Percentiles rank a stretch among this genome's conserved stretches.
Evolutionary conservation across 2,329 filamentous ascomycete genomes (phyloP).

Genomic region (Gnomoniopsis smithogilvyi): DNA sequence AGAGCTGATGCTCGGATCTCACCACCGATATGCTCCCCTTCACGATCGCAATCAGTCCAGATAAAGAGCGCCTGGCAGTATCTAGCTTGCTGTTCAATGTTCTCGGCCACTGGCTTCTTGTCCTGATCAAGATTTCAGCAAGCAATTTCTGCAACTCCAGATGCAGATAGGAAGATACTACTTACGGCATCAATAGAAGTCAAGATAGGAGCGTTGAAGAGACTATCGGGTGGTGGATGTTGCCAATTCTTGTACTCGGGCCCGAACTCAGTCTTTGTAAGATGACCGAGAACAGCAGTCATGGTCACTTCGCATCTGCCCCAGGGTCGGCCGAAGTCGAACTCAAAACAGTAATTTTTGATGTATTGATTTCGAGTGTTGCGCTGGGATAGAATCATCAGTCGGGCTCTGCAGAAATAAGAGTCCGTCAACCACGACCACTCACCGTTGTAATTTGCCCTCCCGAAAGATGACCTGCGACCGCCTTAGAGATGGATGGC

Average conservation of each 20-base stretch:
- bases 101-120: conserved; percentile 76
- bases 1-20: conserved; percentile 83
- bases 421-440: conserved; percentile 2
- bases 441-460: conserved; percentile 68
- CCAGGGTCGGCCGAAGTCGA: conserved; percentile 79
- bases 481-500: conserved; percentile 92
- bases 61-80: conserved; percentile 78
- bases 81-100: conserved; percentile 77
- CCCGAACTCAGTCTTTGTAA: conserved; percentile 77
- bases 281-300: conserved; percentile 88
- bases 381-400: conserved; percentile 44
- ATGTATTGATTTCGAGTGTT: conserved; percentile 72
- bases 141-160: neutral
- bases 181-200: conserved; percentile 64
- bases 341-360: conserved; percentile 93
- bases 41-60: conserved; percentile 98
- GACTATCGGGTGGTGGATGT: conserved; percentile 69
- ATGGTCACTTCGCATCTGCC: conserved; percentile 83
- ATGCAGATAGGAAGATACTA: no score
- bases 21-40: conserved; percentile 93
- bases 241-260: conserved; percentile 74
- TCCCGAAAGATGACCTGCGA: conserved; percentile 84
- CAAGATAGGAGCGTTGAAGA: conserved; percentile 79
- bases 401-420: neutral
- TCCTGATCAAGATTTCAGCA: conserved; percentile 48